A percentile compares a stretch with the other conserved stretches of the same genome.
These are phyloP conservation scores for Dactylis glomerata DNA, from an alignment of 176 grass and related monocot species.

Conservation along the genomic window DNA sequence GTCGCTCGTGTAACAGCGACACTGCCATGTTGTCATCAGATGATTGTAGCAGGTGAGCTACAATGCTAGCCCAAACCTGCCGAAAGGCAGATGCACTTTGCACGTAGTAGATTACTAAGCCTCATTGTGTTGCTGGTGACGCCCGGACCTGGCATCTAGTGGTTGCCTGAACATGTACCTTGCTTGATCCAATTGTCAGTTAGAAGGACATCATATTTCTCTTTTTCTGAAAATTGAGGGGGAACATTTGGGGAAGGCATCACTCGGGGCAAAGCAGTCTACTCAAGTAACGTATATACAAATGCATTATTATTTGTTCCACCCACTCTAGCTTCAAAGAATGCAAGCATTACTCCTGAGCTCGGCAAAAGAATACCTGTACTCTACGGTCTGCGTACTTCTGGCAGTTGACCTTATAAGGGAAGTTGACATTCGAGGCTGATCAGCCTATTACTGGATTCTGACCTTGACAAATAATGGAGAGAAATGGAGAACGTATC, in stretches of 20 bases:
- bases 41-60: not conserved
- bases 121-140: too few relatives aligned
- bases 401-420: not conserved
- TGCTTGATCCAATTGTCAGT: slow-evolving; percentile 11
- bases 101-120: too few relatives aligned
- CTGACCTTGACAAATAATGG: not conserved
- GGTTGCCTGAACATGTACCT: not conserved
- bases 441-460: not conserved
- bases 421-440: not conserved
- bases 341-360: not conserved
- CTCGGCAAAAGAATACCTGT: not conserved
- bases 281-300: not conserved
- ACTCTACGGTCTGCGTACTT: not conserved
- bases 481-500: not conserved
- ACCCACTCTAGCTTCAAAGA: not conserved
- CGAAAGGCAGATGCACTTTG: too few relatives aligned
- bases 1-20: too few relatives aligned
- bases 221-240: not conserved
- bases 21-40: not conserved
- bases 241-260: slow-evolving; percentile 34
- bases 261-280: not conserved
- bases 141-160: not conserved
- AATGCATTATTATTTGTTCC: not conserved
- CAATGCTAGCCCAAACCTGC: not conserved
- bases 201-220: not conserved